phyloP scores from a whole-genome alignment of 176 grass and related monocot species.

The Saccharum spontaneum region DNA sequence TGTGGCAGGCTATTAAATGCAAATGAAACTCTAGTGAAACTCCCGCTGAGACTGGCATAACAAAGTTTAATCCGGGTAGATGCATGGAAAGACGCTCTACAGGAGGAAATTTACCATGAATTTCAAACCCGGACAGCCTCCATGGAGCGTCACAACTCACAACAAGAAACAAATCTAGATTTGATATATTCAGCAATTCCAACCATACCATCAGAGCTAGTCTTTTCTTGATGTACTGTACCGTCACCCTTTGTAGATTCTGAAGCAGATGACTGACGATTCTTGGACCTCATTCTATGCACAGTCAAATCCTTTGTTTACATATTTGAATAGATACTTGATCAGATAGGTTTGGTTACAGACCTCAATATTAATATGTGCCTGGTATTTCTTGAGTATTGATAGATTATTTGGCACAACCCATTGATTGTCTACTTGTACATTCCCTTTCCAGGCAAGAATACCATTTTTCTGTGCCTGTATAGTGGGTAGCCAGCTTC shows the following conservation, averaged over 20 bases:
- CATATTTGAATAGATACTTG: no score
- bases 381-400: no score
- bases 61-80: background rate
- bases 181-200: background rate
- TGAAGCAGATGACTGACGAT: background rate
- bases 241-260: background rate
- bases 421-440: background rate
- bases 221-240: background rate
- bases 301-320: no score
- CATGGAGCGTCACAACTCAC: background rate
- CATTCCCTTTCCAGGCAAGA: background rate
- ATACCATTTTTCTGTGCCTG: background rate
- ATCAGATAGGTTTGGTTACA: no score
- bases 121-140: background rate
- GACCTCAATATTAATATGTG: no score
- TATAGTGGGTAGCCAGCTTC: background rate
- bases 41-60: no score
- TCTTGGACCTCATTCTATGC: background rate
- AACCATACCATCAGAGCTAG: background rate
- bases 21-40: no score
- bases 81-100: background rate
- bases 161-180: background rate
- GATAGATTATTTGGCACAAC: background rate
- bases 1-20: no score
- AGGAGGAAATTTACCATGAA: background rate